Evolutionary conservation across 2,329 filamentous ascomycete species (phyloP).

Genomic region (Decorospora gaudefroyi): DNA sequence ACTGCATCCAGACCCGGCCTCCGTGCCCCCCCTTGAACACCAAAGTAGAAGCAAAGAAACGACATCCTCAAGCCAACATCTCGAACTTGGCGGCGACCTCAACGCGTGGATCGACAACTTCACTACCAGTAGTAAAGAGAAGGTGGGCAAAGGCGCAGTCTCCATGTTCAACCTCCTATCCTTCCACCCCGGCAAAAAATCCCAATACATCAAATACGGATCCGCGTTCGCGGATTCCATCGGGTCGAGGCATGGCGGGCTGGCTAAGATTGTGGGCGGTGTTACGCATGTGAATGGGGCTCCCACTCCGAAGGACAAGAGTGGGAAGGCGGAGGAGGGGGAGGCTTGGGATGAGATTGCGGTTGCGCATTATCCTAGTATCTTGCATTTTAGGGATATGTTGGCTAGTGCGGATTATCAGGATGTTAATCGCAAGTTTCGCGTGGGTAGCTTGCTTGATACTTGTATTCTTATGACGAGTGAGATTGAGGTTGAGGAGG

Average conservation of each 20-base stretch:
- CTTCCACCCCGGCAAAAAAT: conserved; percentile 59
- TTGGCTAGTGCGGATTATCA: conserved; percentile 62
- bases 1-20: conserved; percentile 44
- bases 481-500: conserved; percentile 50
- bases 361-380: conserved; percentile 66
- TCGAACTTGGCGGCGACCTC: conserved; percentile 60
- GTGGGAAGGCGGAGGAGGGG: conserved; percentile 11
- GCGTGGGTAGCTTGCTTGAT: conserved; percentile 58
- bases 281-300: conserved; percentile 49
- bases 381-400: conserved; percentile 66
- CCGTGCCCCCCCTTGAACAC: conserved; percentile 47
- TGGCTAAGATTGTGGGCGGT: conserved; percentile 65
- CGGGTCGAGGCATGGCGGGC: conserved; percentile 59
- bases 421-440: conserved; percentile 58
- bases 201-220: conserved; percentile 62
- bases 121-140: conserved; percentile 4
- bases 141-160: conserved; percentile 52
- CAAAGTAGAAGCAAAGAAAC: conserved; percentile 27
- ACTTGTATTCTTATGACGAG: conserved; percentile 60
- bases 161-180: conserved; percentile 68
- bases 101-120: conserved; percentile 55
- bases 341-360: conserved; percentile 65
- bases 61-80: conserved; percentile 35
- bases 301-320: neutral
- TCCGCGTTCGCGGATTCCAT: conserved; percentile 56